Evolutionary conservation across 2,329 filamentous ascomycete species (phyloP).

Genomic region (Pestalotiopsis sp.): DNA sequence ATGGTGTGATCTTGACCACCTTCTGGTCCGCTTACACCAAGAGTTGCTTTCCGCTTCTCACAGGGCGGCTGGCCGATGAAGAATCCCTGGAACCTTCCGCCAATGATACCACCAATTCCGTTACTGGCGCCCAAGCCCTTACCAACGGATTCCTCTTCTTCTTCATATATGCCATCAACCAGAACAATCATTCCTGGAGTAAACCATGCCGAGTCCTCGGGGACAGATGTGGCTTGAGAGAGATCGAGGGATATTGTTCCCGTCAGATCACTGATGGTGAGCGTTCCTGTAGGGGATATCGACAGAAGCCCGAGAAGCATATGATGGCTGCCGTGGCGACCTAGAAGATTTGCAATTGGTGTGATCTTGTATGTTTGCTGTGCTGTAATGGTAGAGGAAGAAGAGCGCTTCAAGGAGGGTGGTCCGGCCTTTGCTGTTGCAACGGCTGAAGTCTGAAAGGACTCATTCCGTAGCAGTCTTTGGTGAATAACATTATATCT

Average conservation of each 20-base stretch:
- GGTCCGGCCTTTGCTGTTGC: constrained; percentile 55
- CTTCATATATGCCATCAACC: constrained; percentile 94
- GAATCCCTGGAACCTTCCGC: constrained; percentile 89
- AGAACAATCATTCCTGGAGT: constrained; percentile 95
- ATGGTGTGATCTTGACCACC: constrained; percentile 64
- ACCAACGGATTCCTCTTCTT: constrained; percentile 75
- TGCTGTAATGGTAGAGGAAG: constrained; percentile 52
- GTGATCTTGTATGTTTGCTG: constrained; percentile 85
- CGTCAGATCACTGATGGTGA: constrained; percentile 84
- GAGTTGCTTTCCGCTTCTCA: constrained; percentile 78
- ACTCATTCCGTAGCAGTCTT: constrained; percentile 87
- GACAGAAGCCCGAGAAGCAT: constrained; percentile 84
- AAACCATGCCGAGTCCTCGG: constrained; percentile 88
- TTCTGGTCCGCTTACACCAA: constrained; percentile 69
- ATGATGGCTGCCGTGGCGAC: constrained; percentile 82
- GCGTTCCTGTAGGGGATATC: constrained; percentile 76
- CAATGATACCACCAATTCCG: constrained; percentile 87
- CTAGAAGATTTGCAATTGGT: constrained; percentile 75
- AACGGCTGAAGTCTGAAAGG: constrained; percentile 83
- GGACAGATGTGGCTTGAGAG: constrained; percentile 78
- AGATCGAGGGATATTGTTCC: constrained; percentile 87
- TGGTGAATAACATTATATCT: constrained; percentile 92
- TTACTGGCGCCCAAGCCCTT: constrained; percentile 74
- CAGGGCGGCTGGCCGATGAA: constrained; percentile 91
- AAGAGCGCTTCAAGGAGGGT: constrained; percentile 59